Evolutionary conservation across 2,329 filamentous ascomycete genomes (phyloP).

Genomic region (Alternaria sp.): DNA sequence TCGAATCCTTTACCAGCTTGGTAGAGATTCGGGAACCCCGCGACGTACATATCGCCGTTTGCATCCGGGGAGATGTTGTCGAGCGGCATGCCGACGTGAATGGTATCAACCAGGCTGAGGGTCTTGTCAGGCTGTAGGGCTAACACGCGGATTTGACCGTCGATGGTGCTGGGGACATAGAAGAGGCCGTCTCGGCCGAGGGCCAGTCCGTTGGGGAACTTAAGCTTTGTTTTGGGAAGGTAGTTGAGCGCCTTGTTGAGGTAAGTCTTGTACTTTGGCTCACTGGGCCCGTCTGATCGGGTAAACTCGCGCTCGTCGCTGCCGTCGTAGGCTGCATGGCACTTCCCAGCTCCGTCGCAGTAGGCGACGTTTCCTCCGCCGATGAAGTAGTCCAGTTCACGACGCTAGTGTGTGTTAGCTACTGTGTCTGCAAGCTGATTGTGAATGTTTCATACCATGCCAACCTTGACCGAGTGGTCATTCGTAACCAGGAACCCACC

Average conservation of each 20-base stretch:
- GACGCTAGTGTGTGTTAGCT: slow-evolving; percentile 9
- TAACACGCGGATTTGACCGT: slow-evolving; percentile 32
- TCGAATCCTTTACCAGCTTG: slow-evolving; percentile 16
- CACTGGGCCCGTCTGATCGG: not conserved
- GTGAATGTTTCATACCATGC: slow-evolving; percentile 9
- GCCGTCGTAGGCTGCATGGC: slow-evolving; percentile 22
- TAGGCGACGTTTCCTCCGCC: slow-evolving; percentile 38
- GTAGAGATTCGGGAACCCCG: slow-evolving; percentile 25
- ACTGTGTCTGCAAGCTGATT: too few species aligned
- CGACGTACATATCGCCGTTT: slow-evolving; percentile 33
- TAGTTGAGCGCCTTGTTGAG: slow-evolving; percentile 2
- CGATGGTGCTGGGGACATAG: slow-evolving; percentile 35
- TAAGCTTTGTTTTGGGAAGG: slow-evolving; percentile 29
- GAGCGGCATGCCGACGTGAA: slow-evolving; percentile 32
- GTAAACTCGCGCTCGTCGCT: slow-evolving; percentile 7
- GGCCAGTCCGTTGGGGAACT: slow-evolving; percentile 38
- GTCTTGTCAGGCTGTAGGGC: slow-evolving; percentile 22
- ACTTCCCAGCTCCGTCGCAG: slow-evolving; percentile 24
- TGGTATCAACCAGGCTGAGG: slow-evolving; percentile 27
- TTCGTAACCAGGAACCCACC: slow-evolving; percentile 34
- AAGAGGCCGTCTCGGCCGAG: slow-evolving; percentile 30
- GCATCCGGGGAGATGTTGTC: slow-evolving; percentile 37
- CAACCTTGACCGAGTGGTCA: slow-evolving; percentile 35
- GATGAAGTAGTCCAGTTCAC: slow-evolving; percentile 28
- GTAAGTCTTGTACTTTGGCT: slow-evolving; percentile 8